Evolutionary conservation across 768 basidiomycete species (phyloP).

Genomic region (Infundibulicybe gibba): DNA sequence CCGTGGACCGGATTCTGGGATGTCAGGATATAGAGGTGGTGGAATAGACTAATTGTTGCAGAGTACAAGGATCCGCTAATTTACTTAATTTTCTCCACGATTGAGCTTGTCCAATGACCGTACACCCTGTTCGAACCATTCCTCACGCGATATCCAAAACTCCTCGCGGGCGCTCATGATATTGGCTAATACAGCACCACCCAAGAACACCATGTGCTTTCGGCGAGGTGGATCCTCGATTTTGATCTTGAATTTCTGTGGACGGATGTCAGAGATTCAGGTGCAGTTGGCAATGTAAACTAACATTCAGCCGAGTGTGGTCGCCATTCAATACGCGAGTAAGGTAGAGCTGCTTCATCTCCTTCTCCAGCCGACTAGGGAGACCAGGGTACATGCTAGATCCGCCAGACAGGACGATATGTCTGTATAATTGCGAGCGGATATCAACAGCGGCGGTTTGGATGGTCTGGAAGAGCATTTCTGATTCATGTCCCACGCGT

Average conservation of each 20-base stretch:
- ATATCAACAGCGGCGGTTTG: slow-evolving; percentile 88
- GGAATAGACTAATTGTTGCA: not conserved
- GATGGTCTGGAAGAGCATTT: slow-evolving; percentile 96
- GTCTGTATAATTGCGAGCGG: slow-evolving; percentile 92
- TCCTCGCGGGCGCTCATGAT: slow-evolving; percentile 95
- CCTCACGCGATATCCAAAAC: slow-evolving; percentile 94
- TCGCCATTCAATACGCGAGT: slow-evolving; percentile 85
- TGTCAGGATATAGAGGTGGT: slow-evolving; percentile 3
- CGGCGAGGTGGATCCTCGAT: slow-evolving; percentile 98
- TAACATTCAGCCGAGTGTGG: slow-evolving; percentile 78
- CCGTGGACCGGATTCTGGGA: slow-evolving; percentile 48
- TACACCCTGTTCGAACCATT: slow-evolving; percentile 92
- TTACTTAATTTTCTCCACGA: slow-evolving; percentile 45
- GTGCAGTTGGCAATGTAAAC: slow-evolving; percentile 25
- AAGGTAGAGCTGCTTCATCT: slow-evolving; percentile 99
- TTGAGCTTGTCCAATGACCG: slow-evolving; percentile 84
- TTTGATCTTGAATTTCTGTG: slow-evolving; percentile 97
- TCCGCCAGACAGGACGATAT: slow-evolving; percentile 95
- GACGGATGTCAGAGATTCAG: too few species aligned
- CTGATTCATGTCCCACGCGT: slow-evolving; percentile 29
- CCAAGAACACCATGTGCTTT: slow-evolving; percentile 99
- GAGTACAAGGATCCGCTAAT: not conserved
- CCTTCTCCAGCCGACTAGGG: slow-evolving; percentile 95
- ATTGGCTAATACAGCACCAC: slow-evolving; percentile 96
- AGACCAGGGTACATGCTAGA: slow-evolving; percentile 99